Base-by-base conservation (phyloP, 2,329 filamentous ascomycete species). In the Graphiopsis chlorocephala region DNA sequence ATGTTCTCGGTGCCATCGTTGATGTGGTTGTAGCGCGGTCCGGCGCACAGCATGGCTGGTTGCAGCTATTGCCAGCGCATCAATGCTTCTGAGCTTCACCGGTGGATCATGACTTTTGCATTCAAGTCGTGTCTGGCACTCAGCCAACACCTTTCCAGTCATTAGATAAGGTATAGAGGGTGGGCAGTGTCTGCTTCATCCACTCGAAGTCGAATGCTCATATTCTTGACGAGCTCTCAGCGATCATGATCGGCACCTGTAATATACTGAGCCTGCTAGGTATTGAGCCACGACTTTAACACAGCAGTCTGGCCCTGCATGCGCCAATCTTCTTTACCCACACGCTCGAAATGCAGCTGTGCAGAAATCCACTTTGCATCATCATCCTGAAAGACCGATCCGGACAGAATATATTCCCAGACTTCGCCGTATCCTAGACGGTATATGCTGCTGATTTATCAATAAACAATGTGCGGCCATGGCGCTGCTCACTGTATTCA, bases 21-120 rank as follows among this genome's bases (percentile, higher is more conserved):
- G 33, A n/a, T n/a, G 28, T 29, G 25, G 38, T 25, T 29, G 56
- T 26, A 47, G 42, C 20, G n/a, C 56, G 56, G 56, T 59, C 56
- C 56, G 31, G 31, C 31, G 31, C 31, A 33, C 31, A 31, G 56
- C 56, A 58, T 35, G 35, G 35, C 56, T 26, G 56, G 20, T 17
- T 47, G 56, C 56, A 58, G 56, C 56, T 58, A 47, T 28, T 59
- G 56, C 35, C 56, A 59, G 56, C 56, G 56, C 56, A 59, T 59
- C 56, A 45, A 14, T 35, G 35, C 25, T 59, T 45, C n/a, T 23
- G 31, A 33, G 31, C 31, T 33, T 33, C 31, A 59, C 56, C 58
- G 58, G 58, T 61, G 28, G 42, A 48, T 5, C 45, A 48, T 25
- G 25, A 12, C n/a, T 23, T 26, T 17, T 23, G 29, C 20, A n/a